Percentiles rank a stretch among this genome's conserved stretches.
These are phyloP conservation scores for Calonectria crousiana DNA, from an alignment of 2,329 filamentous ascomycete genomes.

Conservation along the genomic window DNA sequence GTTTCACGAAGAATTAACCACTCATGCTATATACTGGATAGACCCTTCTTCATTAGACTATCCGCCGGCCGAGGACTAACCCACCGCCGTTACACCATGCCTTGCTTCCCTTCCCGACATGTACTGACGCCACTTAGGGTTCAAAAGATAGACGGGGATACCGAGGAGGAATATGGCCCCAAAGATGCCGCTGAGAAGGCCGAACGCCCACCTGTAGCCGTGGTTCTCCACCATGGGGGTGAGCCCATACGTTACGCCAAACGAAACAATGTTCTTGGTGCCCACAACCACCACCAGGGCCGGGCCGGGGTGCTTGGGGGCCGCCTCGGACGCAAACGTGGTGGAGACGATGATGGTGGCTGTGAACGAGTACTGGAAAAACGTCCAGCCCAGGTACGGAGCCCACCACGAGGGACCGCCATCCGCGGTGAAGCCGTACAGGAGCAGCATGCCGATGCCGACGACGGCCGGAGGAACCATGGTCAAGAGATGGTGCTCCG, in stretches of 20 bases:
- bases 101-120: slow-evolving; percentile 21
- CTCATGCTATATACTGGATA: background rate
- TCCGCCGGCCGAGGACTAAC: background rate
- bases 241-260: slow-evolving; percentile 13
- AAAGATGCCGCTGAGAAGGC: slow-evolving; percentile 20
- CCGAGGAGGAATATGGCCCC: slow-evolving; percentile 31
- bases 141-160: slow-evolving; percentile 31
- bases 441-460: slow-evolving; percentile 27
- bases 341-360: slow-evolving; percentile 10
- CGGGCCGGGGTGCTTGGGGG: slow-evolving; percentile 17
- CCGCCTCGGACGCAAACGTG: slow-evolving; percentile 14
- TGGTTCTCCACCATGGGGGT: slow-evolving; percentile 11
- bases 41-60: no score
- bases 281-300: slow-evolving; percentile 18
- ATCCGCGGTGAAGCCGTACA: slow-evolving; percentile 21
- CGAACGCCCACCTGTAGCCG: slow-evolving; percentile 7
- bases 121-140: slow-evolving; percentile 30
- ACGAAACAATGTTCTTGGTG: slow-evolving; percentile 19
- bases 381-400: slow-evolving; percentile 6
- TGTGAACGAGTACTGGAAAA: slow-evolving; percentile 17
- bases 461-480: slow-evolving; percentile 29
- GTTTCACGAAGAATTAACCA: background rate
- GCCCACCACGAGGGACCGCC: slow-evolving; percentile 13
- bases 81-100: background rate
- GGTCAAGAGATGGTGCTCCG: slow-evolving; percentile 33